Percentiles rank a stretch among this genome's conserved stretches.
Evolutionary conservation across 2,329 filamentous ascomycete genomes (phyloP).

Genomic region (Tolypocladium endophyticum): DNA sequence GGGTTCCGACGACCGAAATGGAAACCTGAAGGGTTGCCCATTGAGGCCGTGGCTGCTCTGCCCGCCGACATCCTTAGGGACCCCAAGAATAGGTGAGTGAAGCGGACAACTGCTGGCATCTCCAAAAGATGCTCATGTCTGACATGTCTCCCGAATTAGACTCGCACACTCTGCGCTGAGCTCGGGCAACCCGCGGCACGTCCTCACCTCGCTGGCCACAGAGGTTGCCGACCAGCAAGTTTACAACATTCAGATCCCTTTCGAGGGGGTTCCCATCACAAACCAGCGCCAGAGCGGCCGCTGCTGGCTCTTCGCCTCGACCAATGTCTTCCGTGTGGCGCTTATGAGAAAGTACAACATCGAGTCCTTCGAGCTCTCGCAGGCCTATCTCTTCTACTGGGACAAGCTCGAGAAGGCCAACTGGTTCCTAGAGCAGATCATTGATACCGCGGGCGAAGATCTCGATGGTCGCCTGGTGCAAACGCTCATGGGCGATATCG

Average conservation of each 20-base stretch:
- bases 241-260: conserved; percentile 74
- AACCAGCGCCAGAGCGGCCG: conserved; percentile 74
- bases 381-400: conserved; percentile 85
- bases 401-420: conserved; percentile 90
- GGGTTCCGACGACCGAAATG: conserved; percentile 5
- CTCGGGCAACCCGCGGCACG: conserved; percentile 51
- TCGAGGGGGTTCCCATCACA: conserved; percentile 74
- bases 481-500: conserved; percentile 54
- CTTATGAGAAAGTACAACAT: conserved; percentile 77
- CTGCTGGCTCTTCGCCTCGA: conserved; percentile 87
- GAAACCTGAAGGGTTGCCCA: conserved; percentile 35
- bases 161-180: conserved; percentile 67
- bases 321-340: conserved; percentile 85
- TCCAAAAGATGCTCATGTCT: not conserved
- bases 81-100: conserved; percentile 50
- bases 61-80: conserved; percentile 52
- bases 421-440: conserved; percentile 76
- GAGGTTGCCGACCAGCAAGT: conserved; percentile 62
- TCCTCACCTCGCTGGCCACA: conserved; percentile 54
- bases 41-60: conserved; percentile 44
- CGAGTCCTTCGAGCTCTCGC: conserved; percentile 72
- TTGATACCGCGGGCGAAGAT: conserved; percentile 61
- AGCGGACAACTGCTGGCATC: not conserved
- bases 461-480: conserved; percentile 66
- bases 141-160: conserved; percentile 25